Percentiles rank a stretch among this genome's conserved stretches.
Conservation (phyloP, 257 asterid genomes). For the Solanum megistacrolobum region DNA sequence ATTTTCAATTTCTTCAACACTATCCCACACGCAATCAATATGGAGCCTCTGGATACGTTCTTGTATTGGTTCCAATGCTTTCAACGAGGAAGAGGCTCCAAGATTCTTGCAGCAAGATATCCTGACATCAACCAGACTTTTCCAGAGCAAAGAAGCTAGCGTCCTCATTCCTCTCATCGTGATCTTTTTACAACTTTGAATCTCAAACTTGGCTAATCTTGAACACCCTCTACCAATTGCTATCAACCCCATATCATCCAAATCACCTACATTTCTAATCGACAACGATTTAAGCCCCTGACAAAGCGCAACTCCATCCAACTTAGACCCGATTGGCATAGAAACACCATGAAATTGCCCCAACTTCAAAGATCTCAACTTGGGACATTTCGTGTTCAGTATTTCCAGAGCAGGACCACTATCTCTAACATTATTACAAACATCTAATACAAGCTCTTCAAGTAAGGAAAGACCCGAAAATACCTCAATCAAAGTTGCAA, state of each 20-base stretch:
- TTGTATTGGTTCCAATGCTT: constrained; percentile 70
- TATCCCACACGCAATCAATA: constrained; percentile 74
- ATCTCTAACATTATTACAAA: constrained; percentile 58
- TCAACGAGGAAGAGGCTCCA: constrained; percentile 45
- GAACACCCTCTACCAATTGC: constrained; percentile 85
- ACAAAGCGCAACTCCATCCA: constrained; percentile 78
- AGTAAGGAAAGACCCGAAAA: constrained; percentile 61
- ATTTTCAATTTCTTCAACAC: constrained; percentile 26
- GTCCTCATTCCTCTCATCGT: constrained; percentile 77
- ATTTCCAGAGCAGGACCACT: constrained; percentile 76
- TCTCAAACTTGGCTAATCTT: constrained; percentile 51
- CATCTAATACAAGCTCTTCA: constrained; percentile 62
- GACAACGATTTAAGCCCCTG: constrained; percentile 57
- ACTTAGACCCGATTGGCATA: constrained; percentile 57
- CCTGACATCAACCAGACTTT: constrained; percentile 54
- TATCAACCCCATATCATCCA: constrained; percentile 77
- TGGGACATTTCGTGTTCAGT: constrained; percentile 56
- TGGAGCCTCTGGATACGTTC: constrained; percentile 61
- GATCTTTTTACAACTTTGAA: constrained; percentile 63
- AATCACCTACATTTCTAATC: constrained; percentile 54
- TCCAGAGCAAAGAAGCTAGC: constrained; percentile 40
- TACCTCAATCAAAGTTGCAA: constrained; percentile 54
- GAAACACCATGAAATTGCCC: constrained; percentile 82
- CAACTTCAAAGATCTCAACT: constrained; percentile 49
- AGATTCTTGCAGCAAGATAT: constrained; percentile 75